phyloP scores from a whole-genome alignment of 2,329 filamentous ascomycete species.

The Neofusicoccum sp. region DNA sequence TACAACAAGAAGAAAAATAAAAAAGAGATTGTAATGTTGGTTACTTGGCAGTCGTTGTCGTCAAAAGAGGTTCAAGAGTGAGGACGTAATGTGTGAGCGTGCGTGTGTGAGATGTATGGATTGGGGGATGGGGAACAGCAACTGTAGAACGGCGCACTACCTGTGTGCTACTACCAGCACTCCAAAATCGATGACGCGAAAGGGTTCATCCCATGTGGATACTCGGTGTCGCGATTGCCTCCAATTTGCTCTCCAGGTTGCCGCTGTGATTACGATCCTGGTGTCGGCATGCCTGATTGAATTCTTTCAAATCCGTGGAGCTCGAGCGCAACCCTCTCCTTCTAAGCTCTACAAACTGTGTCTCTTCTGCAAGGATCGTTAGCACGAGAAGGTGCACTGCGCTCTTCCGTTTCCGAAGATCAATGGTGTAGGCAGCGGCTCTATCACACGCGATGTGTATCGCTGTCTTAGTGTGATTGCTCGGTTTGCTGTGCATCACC shows the following conservation, averaged over 20 bases:
- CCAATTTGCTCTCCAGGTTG: background rate
- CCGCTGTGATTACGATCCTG: background rate
- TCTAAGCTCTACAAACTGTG: too few species aligned
- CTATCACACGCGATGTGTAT: too few species aligned
- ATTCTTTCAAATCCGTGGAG: background rate
- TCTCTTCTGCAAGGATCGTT: too few species aligned
- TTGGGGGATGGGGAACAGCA: too few species aligned
- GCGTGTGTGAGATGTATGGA: background rate
- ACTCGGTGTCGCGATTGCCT: background rate
- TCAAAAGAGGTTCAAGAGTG: background rate
- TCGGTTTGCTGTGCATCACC: too few species aligned
- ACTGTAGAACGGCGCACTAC: conserved; percentile 4
- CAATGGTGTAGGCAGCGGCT: too few species aligned
- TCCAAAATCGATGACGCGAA: background rate
- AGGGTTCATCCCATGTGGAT: background rate
- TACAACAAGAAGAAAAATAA: conserved; percentile 5
- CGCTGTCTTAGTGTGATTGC: too few species aligned
- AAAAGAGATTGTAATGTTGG: conserved; percentile 15
- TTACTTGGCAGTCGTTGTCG: background rate
- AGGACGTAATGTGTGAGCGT: background rate
- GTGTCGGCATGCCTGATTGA: background rate
- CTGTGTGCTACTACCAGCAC: background rate
- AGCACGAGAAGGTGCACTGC: too few species aligned
- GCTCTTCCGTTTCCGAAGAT: too few species aligned
- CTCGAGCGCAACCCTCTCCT: too few species aligned